Conservation (phyloP, 1,284 basidiomycete species). For the Ustilago crameri region DNA sequence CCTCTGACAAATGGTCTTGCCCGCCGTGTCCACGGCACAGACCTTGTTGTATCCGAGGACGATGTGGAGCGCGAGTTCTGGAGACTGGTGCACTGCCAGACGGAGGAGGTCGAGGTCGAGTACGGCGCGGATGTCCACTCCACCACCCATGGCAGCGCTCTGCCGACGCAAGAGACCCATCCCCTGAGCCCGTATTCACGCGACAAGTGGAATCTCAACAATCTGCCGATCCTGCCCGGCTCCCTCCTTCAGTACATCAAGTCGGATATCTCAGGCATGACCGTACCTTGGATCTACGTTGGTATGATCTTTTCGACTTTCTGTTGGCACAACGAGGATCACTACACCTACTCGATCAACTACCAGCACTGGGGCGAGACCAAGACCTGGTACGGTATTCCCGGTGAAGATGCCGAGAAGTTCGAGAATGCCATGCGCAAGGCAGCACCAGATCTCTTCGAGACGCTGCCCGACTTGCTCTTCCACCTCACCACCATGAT, state of each 20-base stretch:
- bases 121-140: constrained; percentile 99
- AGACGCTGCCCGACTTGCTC: constrained; percentile 93
- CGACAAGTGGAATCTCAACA: constrained; percentile 98
- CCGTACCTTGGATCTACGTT: constrained; percentile 99
- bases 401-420: constrained; percentile 90
- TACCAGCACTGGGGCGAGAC: constrained; percentile 98
- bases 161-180: constrained; percentile 92
- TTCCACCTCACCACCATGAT: constrained; percentile 98
- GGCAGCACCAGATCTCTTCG: constrained; percentile 98
- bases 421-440: constrained; percentile 95
- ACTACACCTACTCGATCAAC: constrained; percentile 82
- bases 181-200: constrained; percentile 86
- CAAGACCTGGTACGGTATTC: constrained; percentile 99
- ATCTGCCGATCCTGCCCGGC: constrained; percentile 88
- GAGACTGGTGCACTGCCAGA: constrained; percentile 87
- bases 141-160: constrained; percentile 94
- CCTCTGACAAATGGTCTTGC: constrained; percentile 45
- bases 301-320: constrained; percentile 99
- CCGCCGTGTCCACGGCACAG: constrained; percentile 48
- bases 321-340: constrained; percentile 99
- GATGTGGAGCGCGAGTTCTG: constrained; percentile 97
- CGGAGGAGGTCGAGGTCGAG: constrained; percentile 96
- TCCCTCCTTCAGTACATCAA: constrained; percentile 91
- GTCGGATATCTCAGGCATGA: constrained; percentile 99
- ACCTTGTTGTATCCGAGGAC: constrained; percentile 80